Base-by-base conservation (phyloP, 148 eudicot species). In the Vaccinium myrtillus region DNA sequence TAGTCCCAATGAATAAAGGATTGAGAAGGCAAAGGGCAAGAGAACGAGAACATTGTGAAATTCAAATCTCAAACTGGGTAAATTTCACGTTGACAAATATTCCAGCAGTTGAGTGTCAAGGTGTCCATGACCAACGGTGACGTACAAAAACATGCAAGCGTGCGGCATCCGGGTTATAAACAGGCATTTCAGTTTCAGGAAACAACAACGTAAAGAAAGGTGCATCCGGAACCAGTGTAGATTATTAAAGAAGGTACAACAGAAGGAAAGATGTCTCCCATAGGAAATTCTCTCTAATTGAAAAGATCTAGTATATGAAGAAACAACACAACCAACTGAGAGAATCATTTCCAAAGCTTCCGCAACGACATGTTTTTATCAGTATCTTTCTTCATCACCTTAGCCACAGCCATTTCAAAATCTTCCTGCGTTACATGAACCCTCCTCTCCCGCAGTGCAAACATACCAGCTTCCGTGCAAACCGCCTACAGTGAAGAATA, bases 391-490 rank as follows among this genome's bases (percentile, higher is more conserved):
- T 90, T 90, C 92, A 88, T 90, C 55, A 90, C 92, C 87, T 90
- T 90, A 16, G 92, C 92, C 46, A 90, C 92, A 0, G 92, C 92
- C 92, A 90, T 90, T 39, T 90, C 92, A 71, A 90, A 90, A 78
- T 90, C 92, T 87, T 90, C 92, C 16, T 90, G 92, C 3, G 92
- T 88, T 9, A 90, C 92, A 36, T 90, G 92, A 59, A 90, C 86
- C 80, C 92, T 90, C 80, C 92, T 87, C 88, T 90, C 92, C 80
- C 92, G 86, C 80, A 90, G 83, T 16, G 92, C 92, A 85, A 90
- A 90, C 92, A 90, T 90, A 12, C 92, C 92, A n/a, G 92, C 92
- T 84, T 90, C 92, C 9, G 92, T 90, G 87, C 81, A 79, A 79
- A 79, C 81, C 23, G 81, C 81, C 81, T 79, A 39, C 77, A 69